Conservation (phyloP, 768 basidiomycete species). For the Chalciporus pseudorubinellus region DNA sequence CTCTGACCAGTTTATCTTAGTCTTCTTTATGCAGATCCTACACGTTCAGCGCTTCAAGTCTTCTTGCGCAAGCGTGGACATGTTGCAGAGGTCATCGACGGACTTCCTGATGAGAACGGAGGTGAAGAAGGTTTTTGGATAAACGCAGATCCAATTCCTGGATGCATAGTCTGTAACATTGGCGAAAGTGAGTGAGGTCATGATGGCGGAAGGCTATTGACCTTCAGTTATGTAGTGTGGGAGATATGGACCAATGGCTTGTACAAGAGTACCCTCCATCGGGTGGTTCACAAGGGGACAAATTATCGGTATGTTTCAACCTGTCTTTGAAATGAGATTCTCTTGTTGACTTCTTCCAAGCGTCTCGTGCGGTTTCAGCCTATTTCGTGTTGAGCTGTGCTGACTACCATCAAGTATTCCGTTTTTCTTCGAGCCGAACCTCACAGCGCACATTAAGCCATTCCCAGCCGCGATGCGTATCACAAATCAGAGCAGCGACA, state of each 20-base stretch:
- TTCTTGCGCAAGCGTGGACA: slow-evolving; percentile 51
- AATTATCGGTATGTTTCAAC: slow-evolving; percentile 52
- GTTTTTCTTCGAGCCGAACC: slow-evolving; percentile 94
- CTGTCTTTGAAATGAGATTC: neutral
- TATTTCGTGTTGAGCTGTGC: neutral
- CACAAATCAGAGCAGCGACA: slow-evolving; percentile 6
- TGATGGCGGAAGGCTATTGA: neutral
- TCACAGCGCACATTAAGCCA: slow-evolving; percentile 65
- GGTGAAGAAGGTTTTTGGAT: slow-evolving; percentile 71
- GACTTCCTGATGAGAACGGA: slow-evolving; percentile 51
- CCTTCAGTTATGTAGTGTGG: slow-evolving; percentile 61
- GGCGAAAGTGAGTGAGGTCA: slow-evolving; percentile 68
- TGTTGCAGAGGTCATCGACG: slow-evolving; percentile 27
- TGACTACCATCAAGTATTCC: slow-evolving; percentile 57
- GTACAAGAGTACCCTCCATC: slow-evolving; percentile 86
- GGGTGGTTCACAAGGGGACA: slow-evolving; percentile 73
- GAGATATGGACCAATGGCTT: slow-evolving; percentile 88
- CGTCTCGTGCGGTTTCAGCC: slow-evolving; percentile 57
- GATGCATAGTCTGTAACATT: slow-evolving; percentile 87
- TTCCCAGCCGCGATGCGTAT: slow-evolving; percentile 57
- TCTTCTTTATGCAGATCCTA: slow-evolving; percentile 84
- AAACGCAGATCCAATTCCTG: slow-evolving; percentile 77
- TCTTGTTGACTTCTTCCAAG: slow-evolving; percentile 36
- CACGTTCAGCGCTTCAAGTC: slow-evolving; percentile 78
- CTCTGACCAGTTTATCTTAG: slow-evolving; percentile 39